Evolutionary conservation across 768 basidiomycete genomes (phyloP).

Genomic region (Boletus vinaceobasis): DNA sequence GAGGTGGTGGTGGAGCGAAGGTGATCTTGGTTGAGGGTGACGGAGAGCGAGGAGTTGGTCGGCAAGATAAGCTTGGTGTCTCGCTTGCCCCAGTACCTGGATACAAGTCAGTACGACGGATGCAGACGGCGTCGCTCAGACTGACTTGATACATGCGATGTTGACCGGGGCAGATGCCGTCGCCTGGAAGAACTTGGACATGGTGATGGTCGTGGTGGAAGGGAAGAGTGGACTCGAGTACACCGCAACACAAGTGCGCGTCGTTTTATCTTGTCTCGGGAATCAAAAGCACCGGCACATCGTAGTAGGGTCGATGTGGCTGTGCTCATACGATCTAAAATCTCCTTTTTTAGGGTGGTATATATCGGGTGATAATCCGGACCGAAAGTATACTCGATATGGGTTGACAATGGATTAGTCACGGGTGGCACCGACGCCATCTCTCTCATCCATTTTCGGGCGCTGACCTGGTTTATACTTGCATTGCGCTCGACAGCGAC

Average conservation of each 20-base stretch:
- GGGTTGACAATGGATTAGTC: conserved; percentile 8
- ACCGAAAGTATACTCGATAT: conserved; percentile 12
- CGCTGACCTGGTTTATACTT: conserved; percentile 22
- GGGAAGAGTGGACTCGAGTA: background rate
- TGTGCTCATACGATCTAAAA: conserved; percentile 13
- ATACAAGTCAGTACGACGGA: conserved; percentile 5
- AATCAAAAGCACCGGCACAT: conserved; percentile 3
- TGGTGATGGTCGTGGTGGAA: conserved; percentile 29
- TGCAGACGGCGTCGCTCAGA: background rate
- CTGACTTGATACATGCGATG: conserved; percentile 96
- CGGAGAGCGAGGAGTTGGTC: conserved; percentile 97
- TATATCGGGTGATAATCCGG: conserved; percentile 9
- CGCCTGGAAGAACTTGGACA: conserved; percentile 67
- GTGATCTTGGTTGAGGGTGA: conserved; percentile 95
- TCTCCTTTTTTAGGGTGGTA: conserved; percentile 4
- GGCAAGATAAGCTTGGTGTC: conserved; percentile 93
- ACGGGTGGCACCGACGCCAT: conserved; percentile 14
- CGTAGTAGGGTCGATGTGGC: conserved; percentile 15
- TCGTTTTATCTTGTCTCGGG: conserved; percentile 13
- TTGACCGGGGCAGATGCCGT: conserved; percentile 94
- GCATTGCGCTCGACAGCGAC: conserved; percentile 20
- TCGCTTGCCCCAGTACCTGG: conserved; percentile 98
- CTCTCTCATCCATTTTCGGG: conserved; percentile 23
- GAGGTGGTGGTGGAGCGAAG: conserved; percentile 92
- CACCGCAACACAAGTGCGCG: background rate